Percentiles rank a stretch among this genome's conserved stretches.
These are phyloP conservation scores for Saccharomycopsis crataegensis DNA, from an alignment of 1,139 yeast species.

Conservation along the genomic window DNA sequence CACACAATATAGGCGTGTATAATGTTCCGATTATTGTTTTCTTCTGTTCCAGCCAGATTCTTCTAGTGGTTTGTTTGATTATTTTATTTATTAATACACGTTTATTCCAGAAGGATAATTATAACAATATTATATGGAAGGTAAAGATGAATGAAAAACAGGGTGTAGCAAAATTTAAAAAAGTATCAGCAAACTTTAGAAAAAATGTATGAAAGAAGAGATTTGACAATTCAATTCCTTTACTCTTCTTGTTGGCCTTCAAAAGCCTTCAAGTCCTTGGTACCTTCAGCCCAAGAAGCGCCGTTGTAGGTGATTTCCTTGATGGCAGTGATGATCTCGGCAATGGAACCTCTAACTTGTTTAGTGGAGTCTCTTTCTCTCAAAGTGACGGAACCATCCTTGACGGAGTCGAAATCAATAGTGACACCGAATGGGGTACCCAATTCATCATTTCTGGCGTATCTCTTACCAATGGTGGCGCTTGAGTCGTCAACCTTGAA, in stretches of 20 bases:
- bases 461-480: conserved; percentile 97
- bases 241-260: conserved; percentile 40
- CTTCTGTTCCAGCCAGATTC: too few species aligned
- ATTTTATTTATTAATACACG: too few species aligned
- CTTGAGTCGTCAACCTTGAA: conserved; percentile 96
- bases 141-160: too few species aligned
- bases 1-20: too few species aligned
- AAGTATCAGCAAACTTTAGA: too few species aligned
- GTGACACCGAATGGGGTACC: conserved; percentile 99
- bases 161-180: too few species aligned
- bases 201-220: too few species aligned
- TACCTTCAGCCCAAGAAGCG: conserved; percentile 78
- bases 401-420: conserved; percentile 88
- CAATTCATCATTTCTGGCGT: conserved; percentile 97
- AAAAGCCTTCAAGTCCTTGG: conserved; percentile 57
- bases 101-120: too few species aligned
- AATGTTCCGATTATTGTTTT: too few species aligned
- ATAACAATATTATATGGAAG: too few species aligned
- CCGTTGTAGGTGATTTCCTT: conserved; percentile 70
- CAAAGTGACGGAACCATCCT: conserved; percentile 85
- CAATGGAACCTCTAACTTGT: conserved; percentile 91
- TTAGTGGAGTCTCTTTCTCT: conserved; percentile 97
- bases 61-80: too few species aligned
- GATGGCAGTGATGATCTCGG: conserved; percentile 72
- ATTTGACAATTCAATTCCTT: background rate